A percentile compares a stretch with the other conserved stretches of the same genome.
These are phyloP conservation scores for Linum lewisii DNA, from an alignment of 345 rosid genomes.

Conservation along the genomic window DNA sequence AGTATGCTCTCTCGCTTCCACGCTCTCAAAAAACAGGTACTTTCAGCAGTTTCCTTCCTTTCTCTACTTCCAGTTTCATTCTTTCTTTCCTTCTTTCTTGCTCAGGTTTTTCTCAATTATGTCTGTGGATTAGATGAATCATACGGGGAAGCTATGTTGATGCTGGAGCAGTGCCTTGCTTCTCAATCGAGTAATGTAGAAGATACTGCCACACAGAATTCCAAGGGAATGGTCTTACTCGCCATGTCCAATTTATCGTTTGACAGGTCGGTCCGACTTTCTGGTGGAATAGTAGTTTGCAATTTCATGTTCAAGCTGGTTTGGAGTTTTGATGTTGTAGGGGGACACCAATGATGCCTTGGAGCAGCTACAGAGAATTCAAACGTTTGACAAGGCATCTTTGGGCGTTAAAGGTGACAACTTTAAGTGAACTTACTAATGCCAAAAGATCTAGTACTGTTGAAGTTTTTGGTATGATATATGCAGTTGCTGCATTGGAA, in stretches of 20 bases:
- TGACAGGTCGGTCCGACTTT: slow-evolving; percentile 39
- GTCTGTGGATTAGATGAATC: slow-evolving; percentile 40
- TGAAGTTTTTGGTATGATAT: slow-evolving; percentile 7
- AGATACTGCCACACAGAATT: slow-evolving; percentile 31
- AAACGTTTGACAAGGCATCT: slow-evolving; percentile 25
- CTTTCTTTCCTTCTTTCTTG: too few relatives aligned
- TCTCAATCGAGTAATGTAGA: slow-evolving; percentile 42
- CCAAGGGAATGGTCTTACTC: slow-evolving; percentile 55
- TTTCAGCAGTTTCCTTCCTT: neutral
- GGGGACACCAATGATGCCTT: slow-evolving; percentile 47
- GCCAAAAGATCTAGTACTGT: slow-evolving; percentile 7
- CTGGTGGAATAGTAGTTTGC: neutral
- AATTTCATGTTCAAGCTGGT: neutral
- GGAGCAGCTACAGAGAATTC: slow-evolving; percentile 44
- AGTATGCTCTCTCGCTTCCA: slow-evolving; percentile 71
- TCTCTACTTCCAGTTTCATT: neutral
- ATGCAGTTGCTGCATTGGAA: slow-evolving; percentile 60
- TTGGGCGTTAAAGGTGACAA: slow-evolving; percentile 44
- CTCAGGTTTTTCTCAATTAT: neutral
- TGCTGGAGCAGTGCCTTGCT: slow-evolving; percentile 72
- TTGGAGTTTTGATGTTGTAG: slow-evolving; percentile 24
- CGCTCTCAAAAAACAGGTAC: slow-evolving; percentile 68
- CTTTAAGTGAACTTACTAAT: slow-evolving; percentile 3
- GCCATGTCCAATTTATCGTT: slow-evolving; percentile 71
- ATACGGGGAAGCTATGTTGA: slow-evolving; percentile 64